Conservation (phyloP, 768 basidiomycete genomes). For the Daedalea quercina region DNA sequence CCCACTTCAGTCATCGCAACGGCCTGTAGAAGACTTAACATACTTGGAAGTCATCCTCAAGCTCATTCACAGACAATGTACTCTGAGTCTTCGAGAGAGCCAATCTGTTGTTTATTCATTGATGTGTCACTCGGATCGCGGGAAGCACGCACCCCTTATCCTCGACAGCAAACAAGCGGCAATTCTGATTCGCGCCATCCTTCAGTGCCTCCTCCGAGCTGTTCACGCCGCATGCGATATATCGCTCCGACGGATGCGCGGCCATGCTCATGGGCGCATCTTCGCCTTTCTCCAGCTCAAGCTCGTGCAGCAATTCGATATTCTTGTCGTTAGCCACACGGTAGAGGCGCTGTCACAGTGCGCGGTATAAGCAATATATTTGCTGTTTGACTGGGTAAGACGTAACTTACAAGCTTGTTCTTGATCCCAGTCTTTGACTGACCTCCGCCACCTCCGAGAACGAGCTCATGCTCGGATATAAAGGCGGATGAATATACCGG, state of each 20-base stretch:
- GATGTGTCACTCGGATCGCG: not conserved
- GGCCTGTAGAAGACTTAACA: slow-evolving; percentile 8
- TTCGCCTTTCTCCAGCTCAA: slow-evolving; percentile 72
- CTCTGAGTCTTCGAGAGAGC: slow-evolving; percentile 40
- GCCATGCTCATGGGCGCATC: slow-evolving; percentile 98
- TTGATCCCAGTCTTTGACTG: slow-evolving; percentile 83
- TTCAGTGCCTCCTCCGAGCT: slow-evolving; percentile 56
- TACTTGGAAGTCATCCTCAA: slow-evolving; percentile 81
- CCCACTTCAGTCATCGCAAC: not conserved
- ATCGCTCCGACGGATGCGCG: slow-evolving; percentile 45
- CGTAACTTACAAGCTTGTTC: slow-evolving; percentile 76
- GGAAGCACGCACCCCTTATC: slow-evolving; percentile 47
- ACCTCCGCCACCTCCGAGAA: slow-evolving; percentile 90
- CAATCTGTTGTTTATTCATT: slow-evolving; percentile 36
- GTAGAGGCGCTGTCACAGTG: slow-evolving; percentile 54
- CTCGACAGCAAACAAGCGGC: slow-evolving; percentile 59
- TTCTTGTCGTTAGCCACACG: slow-evolving; percentile 45
- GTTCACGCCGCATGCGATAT: slow-evolving; percentile 84
- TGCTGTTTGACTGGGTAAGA: not conserved
- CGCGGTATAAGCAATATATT: not conserved
- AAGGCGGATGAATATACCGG: slow-evolving; percentile 89
- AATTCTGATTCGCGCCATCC: slow-evolving; percentile 76
- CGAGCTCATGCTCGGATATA: slow-evolving; percentile 57
- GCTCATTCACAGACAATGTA: slow-evolving; percentile 54
- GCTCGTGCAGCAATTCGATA: slow-evolving; percentile 56